Base-by-base conservation (phyloP, 352 stramenopile genomes). In the Globisporangium uncinulatum region DNA sequence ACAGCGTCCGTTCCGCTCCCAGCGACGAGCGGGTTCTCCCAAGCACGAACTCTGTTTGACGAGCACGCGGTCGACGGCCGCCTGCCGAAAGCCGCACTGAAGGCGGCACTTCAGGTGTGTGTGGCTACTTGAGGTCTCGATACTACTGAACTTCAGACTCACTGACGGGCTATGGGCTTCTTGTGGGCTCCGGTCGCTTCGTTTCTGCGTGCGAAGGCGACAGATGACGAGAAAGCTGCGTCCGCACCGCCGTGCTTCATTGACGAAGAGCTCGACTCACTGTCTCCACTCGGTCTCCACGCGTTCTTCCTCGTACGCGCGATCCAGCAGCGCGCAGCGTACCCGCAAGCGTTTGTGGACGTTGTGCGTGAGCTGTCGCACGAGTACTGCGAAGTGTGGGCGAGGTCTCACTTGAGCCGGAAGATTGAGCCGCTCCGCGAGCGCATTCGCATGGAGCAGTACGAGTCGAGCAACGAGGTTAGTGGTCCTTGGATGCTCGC, bases 401-500 rank as follows among this genome's bases (percentile, higher is more conserved):
- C 83, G 53, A 59, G 62, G 10, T 69, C 69, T 9, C 56, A 89
- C 20, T 56, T 92, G 13, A 34, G 73, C 17, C 61, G 83, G 44
- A 87, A 89, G 51, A 89, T 94, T 52, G 62, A 78, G 11, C 79
- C 81, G 10, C 63, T 94, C 39, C 71, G 73, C 6, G 74, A 83
- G 41, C 60, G 86, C 37, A 66, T 91, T 21, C 65, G 75, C 21
- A 74, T 80, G 13, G 81, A 94, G 56, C 74, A 83, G 51, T 94
- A 91, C 57, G 61, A 74, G 53, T 68, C 72, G 6, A 87, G 77
- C 10, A 94, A 94, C 31, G 77, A 94, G 79, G 83, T 93, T 69
- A 13, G 53, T 20, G 29, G 19, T 5, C 10, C 3, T 5, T 4
- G 6, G 13, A 5, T 5, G 15, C 19, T 31, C 21, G 0, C n/a